Conservation (phyloP, 1,284 basidiomycete species). For the Waitea zeae region DNA sequence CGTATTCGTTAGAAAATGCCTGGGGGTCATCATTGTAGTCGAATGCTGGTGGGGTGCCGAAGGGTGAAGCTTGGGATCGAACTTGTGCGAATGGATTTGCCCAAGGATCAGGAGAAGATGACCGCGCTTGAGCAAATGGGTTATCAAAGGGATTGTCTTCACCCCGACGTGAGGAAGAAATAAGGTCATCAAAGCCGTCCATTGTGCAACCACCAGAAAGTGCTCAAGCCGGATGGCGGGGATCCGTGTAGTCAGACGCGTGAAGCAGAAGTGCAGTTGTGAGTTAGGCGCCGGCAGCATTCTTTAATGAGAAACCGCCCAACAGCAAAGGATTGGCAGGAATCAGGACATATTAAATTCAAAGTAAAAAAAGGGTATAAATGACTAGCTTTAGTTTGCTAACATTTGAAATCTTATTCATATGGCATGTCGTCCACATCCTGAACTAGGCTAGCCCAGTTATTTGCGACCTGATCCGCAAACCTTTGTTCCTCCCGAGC, state of each 20-base stretch:
- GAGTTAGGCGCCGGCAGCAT: too few species aligned
- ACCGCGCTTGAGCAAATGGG: slow-evolving; percentile 44
- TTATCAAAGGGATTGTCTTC: slow-evolving; percentile 66
- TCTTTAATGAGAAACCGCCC: too few species aligned
- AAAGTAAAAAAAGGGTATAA: not conserved
- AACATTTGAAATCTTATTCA: slow-evolving; percentile 41
- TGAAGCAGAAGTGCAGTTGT: too few species aligned
- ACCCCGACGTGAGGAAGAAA: slow-evolving; percentile 39
- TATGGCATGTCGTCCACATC: slow-evolving; percentile 68
- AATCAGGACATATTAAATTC: not conserved
- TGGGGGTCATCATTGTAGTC: too few species aligned
- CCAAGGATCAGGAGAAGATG: slow-evolving; percentile 67
- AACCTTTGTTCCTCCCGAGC: slow-evolving; percentile 56
- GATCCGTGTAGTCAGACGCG: not conserved
- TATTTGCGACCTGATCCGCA: slow-evolving; percentile 36
- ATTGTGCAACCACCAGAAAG: slow-evolving; percentile 19
- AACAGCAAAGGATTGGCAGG: too few species aligned
- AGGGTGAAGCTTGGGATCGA: not conserved
- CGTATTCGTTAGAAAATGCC: too few species aligned
- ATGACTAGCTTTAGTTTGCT: not conserved
- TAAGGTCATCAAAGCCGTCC: slow-evolving; percentile 65
- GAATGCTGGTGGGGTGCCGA: too few species aligned
- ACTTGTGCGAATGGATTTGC: slow-evolving; percentile 20
- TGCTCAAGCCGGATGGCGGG: not conserved
- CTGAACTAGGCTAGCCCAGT: slow-evolving; percentile 61